These are phyloP conservation scores for Aegilops speltoides DNA, from an alignment of 176 grass and related monocot genomes.

Conservation along the genomic window DNA sequence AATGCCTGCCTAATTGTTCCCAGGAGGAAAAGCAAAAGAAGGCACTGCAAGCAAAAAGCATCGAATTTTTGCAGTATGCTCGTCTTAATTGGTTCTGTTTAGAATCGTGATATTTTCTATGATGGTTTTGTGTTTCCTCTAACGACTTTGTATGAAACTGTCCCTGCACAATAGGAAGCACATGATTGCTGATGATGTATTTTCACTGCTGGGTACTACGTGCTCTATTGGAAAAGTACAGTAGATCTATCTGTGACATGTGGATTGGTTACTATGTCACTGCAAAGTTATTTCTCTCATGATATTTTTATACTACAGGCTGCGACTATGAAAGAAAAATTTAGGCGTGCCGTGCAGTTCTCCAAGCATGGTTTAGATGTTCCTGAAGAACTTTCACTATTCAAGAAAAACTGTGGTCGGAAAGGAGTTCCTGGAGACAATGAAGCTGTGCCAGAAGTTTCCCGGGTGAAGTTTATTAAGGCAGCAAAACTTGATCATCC, in stretches of 20 bases:
- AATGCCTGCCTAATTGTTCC: not conserved
- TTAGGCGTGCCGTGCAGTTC: slow-evolving; percentile 51
- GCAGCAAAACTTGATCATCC: slow-evolving; percentile 16
- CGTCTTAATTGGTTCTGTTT: slow-evolving; percentile 18
- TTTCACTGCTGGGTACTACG: slow-evolving; percentile 54
- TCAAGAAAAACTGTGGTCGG: slow-evolving; percentile 36
- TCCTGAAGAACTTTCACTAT: slow-evolving; percentile 56
- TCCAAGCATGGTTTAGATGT: slow-evolving; percentile 72
- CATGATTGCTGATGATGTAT: slow-evolving; percentile 60
- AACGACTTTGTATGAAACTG: slow-evolving; percentile 17
- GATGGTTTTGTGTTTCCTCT: not conserved
- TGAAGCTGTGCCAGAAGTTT: slow-evolving; percentile 20
- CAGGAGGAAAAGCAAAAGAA: slow-evolving; percentile 85
- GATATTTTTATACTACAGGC: not conserved
- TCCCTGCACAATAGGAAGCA: slow-evolving; percentile 51
- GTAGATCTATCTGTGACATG: not conserved
- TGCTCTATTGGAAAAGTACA: slow-evolving; percentile 77
- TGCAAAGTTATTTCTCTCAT: not conserved
- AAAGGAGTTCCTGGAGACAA: slow-evolving; percentile 31
- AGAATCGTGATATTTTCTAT: not conserved
- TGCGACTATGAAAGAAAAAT: not conserved
- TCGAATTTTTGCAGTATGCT: slow-evolving; percentile 70
- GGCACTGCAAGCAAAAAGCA: slow-evolving; percentile 58
- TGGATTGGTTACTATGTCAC: not conserved
- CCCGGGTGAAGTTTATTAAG: not conserved